Evolutionary conservation across 2,329 filamentous ascomycete genomes (phyloP).

Genomic region (Cryphonectria nitschkei): DNA sequence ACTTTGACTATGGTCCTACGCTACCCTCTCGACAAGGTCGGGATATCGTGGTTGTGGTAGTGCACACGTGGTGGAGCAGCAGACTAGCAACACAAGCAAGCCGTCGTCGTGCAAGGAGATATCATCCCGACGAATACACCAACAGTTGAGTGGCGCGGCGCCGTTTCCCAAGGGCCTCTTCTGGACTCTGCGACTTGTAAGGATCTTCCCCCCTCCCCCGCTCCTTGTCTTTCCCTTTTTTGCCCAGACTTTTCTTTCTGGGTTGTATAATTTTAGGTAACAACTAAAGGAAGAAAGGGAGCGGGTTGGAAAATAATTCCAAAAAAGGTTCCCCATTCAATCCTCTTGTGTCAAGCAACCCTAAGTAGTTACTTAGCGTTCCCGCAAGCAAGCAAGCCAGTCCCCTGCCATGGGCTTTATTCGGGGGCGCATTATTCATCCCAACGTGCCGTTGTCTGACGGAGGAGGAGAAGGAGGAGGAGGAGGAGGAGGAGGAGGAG

Average conservation of each 20-base stretch:
- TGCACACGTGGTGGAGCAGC: not conserved
- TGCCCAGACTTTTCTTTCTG: not conserved
- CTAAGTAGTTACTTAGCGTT: no score
- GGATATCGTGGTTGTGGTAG: not conserved
- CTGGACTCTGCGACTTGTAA: not conserved
- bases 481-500: no score
- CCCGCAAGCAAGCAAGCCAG: not conserved
- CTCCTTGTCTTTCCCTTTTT: not conserved
- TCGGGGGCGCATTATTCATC: not conserved
- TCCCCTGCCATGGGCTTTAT: not conserved
- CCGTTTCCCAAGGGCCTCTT: not conserved
- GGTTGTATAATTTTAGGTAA: not conserved
- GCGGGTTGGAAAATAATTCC: not conserved
- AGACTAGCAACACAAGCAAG: not conserved
- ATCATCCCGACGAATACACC: not conserved
- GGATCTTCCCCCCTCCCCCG: not conserved
- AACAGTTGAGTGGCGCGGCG: not conserved
- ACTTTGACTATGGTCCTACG: not conserved
- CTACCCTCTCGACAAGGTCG: not conserved
- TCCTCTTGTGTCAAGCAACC: no score
- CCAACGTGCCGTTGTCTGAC: not conserved
- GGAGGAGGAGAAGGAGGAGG: not conserved
- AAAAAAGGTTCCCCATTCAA: no score
- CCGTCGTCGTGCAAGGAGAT: not conserved
- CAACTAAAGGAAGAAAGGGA: not conserved